These are phyloP conservation scores for Castanea crenata DNA, from an alignment of 306 rosid species.

Conservation along the genomic window DNA sequence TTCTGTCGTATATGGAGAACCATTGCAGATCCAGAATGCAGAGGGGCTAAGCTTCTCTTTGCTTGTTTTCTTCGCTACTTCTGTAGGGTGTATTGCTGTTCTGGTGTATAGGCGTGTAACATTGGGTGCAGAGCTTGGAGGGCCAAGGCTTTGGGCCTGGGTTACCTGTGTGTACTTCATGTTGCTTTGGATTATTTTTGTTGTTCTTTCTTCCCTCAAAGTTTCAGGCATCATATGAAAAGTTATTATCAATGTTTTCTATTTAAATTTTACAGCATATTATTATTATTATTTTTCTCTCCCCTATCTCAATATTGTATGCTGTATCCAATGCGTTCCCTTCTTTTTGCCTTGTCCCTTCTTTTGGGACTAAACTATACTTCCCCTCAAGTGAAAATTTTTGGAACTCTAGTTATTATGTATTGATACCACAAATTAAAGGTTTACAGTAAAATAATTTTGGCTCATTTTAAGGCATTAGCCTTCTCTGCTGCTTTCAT, in stretches of 20 bases:
- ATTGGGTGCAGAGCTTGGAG: slow-evolving; percentile 93
- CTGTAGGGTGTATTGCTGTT: slow-evolving; percentile 73
- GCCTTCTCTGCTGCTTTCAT: no score
- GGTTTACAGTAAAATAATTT: no score
- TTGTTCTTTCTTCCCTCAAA: slow-evolving; percentile 72
- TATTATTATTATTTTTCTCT: neutral
- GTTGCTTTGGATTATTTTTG: slow-evolving; percentile 78
- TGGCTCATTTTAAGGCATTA: no score
- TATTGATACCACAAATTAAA: no score
- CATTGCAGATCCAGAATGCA: slow-evolving; percentile 70
- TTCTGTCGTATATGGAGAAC: slow-evolving; percentile 64
- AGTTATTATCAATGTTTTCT: neutral
- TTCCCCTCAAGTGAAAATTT: no score
- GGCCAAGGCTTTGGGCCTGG: slow-evolving; percentile 97
- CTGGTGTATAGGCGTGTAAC: slow-evolving; percentile 72
- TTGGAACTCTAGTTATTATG: no score
- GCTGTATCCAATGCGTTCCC: no score
- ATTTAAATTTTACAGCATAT: neutral
- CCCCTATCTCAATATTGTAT: neutral
- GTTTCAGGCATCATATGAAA: slow-evolving; percentile 69
- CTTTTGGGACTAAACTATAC: neutral
- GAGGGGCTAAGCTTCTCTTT: slow-evolving; percentile 81
- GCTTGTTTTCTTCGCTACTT: slow-evolving; percentile 77
- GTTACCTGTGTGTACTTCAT: slow-evolving; percentile 61
- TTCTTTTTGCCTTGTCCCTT: neutral